These are phyloP conservation scores for Tolypocladium guangdongense DNA, from an alignment of 2,329 filamentous ascomycete species.

Conservation along the genomic window DNA sequence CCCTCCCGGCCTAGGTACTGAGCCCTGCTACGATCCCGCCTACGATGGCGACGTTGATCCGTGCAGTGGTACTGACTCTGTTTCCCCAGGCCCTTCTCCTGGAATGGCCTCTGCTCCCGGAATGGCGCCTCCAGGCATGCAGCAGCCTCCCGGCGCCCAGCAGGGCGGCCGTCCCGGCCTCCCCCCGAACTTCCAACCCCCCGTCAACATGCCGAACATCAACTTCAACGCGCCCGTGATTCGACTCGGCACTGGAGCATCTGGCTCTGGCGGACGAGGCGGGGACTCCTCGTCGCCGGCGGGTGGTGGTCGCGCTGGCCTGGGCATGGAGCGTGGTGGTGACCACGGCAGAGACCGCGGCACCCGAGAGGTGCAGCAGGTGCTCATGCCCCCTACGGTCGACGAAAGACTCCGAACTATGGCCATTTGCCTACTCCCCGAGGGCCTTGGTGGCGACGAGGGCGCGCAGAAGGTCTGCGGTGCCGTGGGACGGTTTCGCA, in stretches of 20 bases:
- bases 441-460: constrained; percentile 65
- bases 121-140: constrained; percentile 67
- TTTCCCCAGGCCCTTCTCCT: constrained; percentile 55
- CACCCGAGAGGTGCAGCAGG: constrained; percentile 57
- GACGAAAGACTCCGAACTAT: constrained; percentile 90
- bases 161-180: constrained; percentile 74
- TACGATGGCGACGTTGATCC: not conserved
- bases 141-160: constrained; percentile 54
- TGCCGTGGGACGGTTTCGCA: constrained; percentile 66
- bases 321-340: constrained; percentile 52
- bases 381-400: constrained; percentile 68
- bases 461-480: constrained; percentile 68
- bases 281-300: constrained; percentile 22
- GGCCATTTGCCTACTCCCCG: constrained; percentile 78
- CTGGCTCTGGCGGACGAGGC: constrained; percentile 33
- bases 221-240: constrained; percentile 98
- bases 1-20: constrained; percentile 73
- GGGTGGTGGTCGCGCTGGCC: constrained; percentile 32
- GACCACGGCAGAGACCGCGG: constrained; percentile 55
- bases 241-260: constrained; percentile 74
- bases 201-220: constrained; percentile 89
- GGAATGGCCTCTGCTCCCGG: constrained; percentile 73
- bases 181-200: constrained; percentile 76
- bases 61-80: constrained; percentile 1
- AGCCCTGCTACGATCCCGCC: not conserved